A percentile compares a stretch with the other conserved stretches of the same genome.
These are phyloP conservation scores for Backusella psychrophila DNA, from an alignment of 192 early-diverging fungal species.

Conservation along the genomic window DNA sequence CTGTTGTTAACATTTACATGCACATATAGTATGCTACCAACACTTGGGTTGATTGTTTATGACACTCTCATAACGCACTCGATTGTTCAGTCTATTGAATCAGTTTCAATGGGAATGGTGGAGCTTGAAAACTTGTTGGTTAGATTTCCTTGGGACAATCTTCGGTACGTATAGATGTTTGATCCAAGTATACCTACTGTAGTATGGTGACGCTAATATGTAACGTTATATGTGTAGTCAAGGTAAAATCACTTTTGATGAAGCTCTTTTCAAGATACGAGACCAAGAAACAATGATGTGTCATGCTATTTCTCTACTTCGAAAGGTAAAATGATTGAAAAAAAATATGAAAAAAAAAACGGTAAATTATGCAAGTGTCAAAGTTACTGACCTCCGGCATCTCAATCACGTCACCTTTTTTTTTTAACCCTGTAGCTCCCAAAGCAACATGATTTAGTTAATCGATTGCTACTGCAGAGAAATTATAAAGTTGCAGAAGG, in stretches of 20 bases:
- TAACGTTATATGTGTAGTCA: conserved; percentile 8
- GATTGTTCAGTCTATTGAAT: conserved; percentile 40
- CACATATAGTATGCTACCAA: conserved; percentile 61
- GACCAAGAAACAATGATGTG: conserved; percentile 47
- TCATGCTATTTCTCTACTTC: conserved; percentile 50
- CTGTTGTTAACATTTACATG: neutral
- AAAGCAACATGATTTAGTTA: conserved; percentile 55
- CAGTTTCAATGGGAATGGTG: conserved; percentile 38
- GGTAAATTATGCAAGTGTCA: neutral
- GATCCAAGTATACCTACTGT: neutral
- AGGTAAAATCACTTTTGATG: conserved; percentile 33
- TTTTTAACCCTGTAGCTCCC: conserved; percentile 48
- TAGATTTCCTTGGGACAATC: conserved; percentile 46
- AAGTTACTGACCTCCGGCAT: neutral
- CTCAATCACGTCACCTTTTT: neutral
- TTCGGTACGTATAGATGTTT: conserved; percentile 25
- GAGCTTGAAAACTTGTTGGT: conserved; percentile 34
- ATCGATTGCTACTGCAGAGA: conserved; percentile 42
- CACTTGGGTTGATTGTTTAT: conserved; percentile 72
- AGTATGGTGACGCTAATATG: neutral
- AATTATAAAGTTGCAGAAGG: conserved; percentile 46
- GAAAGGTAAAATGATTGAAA: conserved; percentile 42
- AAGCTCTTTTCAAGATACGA: conserved; percentile 35
- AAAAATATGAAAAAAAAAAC: neutral
- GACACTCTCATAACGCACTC: conserved; percentile 67